Conservation (phyloP, 805 yeast genomes). For the Yarrowia sp. region DNA sequence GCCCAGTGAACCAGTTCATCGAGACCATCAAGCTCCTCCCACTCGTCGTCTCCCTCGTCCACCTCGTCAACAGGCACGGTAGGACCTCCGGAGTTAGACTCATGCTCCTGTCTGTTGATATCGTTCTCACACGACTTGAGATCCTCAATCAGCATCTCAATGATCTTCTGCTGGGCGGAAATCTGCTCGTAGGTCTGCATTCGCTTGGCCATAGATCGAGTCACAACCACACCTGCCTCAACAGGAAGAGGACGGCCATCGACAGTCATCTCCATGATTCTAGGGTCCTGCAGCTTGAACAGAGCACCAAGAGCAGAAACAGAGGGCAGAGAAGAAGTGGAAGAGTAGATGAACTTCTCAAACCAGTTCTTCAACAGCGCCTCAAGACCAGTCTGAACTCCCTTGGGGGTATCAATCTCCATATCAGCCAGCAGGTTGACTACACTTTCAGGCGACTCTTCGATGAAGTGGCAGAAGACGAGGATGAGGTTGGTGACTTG, state of each 20-base stretch:
- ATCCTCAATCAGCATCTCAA: constrained; percentile 74
- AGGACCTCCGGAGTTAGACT: constrained; percentile 38
- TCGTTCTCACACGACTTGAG: constrained; percentile 66
- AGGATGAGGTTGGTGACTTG: constrained; percentile 78
- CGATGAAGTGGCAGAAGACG: constrained; percentile 76
- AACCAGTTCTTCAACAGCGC: constrained; percentile 82
- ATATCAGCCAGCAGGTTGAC: constrained; percentile 64
- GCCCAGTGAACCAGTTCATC: constrained; percentile 44
- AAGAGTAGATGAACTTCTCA: constrained; percentile 48
- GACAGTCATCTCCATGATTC: constrained; percentile 62
- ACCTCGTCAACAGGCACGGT: constrained; percentile 39
- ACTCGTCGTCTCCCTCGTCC: constrained; percentile 52
- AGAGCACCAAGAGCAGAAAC: constrained; percentile 75
- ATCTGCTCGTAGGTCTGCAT: constrained; percentile 60
- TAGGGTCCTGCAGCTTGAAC: constrained; percentile 62
- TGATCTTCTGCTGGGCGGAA: constrained; percentile 72
- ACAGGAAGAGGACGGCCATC: constrained; percentile 79
- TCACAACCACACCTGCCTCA: constrained; percentile 68
- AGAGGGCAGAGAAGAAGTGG: constrained; percentile 49
- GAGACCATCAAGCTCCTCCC: constrained; percentile 48
- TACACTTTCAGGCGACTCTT: constrained; percentile 66
- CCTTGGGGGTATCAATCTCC: constrained; percentile 40
- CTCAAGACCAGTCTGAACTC: constrained; percentile 49
- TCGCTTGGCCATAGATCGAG: constrained; percentile 80
- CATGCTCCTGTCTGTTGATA: constrained; percentile 45